A percentile compares a stretch with the other conserved stretches of the same genome.
Evolutionary conservation across 2,329 filamentous ascomycete genomes (phyloP).

Genomic region (Juglanconis sp.): DNA sequence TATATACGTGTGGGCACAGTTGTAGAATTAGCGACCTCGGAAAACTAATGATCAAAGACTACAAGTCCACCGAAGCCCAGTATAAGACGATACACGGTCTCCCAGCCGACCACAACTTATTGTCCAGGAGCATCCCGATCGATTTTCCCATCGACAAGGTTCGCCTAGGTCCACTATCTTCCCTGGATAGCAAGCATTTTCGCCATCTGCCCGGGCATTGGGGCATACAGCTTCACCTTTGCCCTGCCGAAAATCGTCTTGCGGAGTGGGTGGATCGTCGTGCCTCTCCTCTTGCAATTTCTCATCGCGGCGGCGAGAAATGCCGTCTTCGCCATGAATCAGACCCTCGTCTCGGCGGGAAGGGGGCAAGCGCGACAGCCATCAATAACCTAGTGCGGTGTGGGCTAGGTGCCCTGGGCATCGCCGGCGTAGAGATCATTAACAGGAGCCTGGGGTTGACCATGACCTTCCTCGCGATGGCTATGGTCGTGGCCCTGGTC

Average conservation of each 20-base stretch:
- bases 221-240: slow-evolving; percentile 32
- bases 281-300: slow-evolving; percentile 29
- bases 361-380: slow-evolving; percentile 30
- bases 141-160: slow-evolving; percentile 43
- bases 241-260: background rate
- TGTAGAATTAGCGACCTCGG: slow-evolving; percentile 38
- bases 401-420: slow-evolving; percentile 27
- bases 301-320: slow-evolving; percentile 34
- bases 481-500: background rate
- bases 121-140: slow-evolving; percentile 23
- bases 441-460: slow-evolving; percentile 12
- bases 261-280: slow-evolving; percentile 23
- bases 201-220: slow-evolving; percentile 29
- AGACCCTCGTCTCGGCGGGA: slow-evolving; percentile 29
- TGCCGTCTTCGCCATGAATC: slow-evolving; percentile 34
- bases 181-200: slow-evolving; percentile 38
- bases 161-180: slow-evolving; percentile 32
- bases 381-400: slow-evolving; percentile 34
- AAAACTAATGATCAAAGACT: slow-evolving; percentile 39
- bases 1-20: slow-evolving; percentile 35
- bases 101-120: slow-evolving; percentile 25
- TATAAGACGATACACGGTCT: slow-evolving; percentile 27
- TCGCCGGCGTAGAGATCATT: slow-evolving; percentile 22
- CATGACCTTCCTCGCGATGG: slow-evolving; percentile 17
- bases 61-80: slow-evolving; percentile 24